Conservation (phyloP, 805 yeast genomes). For the Candida qinlingensis region DNA sequence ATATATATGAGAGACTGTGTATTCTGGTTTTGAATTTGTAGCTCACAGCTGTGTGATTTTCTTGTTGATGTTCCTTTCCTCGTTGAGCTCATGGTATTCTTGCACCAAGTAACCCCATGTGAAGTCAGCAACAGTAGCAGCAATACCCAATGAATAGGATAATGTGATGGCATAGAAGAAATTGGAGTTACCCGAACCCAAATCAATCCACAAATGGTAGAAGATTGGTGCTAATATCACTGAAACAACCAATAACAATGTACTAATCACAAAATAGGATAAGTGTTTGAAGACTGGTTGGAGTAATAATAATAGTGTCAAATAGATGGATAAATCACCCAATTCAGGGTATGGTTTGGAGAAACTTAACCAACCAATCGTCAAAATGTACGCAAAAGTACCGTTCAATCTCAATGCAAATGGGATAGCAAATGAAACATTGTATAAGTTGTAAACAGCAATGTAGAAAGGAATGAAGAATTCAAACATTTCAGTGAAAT, state of each 20-base stretch:
- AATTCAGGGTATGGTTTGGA: slow-evolving; percentile 84
- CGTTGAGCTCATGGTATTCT: slow-evolving; percentile 12
- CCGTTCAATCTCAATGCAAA: slow-evolving; percentile 70
- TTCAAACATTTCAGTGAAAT: slow-evolving; percentile 92
- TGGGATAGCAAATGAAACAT: slow-evolving; percentile 64
- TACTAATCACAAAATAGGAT: slow-evolving; percentile 42
- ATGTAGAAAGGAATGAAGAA: slow-evolving; percentile 80
- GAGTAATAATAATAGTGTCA: slow-evolving; percentile 43
- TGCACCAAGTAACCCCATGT: slow-evolving; percentile 54
- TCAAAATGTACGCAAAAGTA: slow-evolving; percentile 46
- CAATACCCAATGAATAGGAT: slow-evolving; percentile 67
- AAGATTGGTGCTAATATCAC: slow-evolving; percentile 78
- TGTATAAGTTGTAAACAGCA: slow-evolving; percentile 75
- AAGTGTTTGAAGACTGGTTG: slow-evolving; percentile 41
- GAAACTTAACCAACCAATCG: slow-evolving; percentile 50
- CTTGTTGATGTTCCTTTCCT: slow-evolving; percentile 1
- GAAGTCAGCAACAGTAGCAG: slow-evolving; percentile 65
- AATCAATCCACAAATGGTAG: slow-evolving; percentile 88
- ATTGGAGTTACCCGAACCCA: slow-evolving; percentile 93
- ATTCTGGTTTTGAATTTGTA: too few species aligned
- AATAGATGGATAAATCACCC: slow-evolving; percentile 63
- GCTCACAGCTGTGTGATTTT: slow-evolving; percentile 7
- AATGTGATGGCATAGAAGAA: slow-evolving; percentile 93
- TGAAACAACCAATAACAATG: slow-evolving; percentile 49
- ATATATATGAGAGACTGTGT: too few species aligned